A percentile compares a stretch with the other conserved stretches of the same genome.
phyloP scores from a whole-genome alignment of 2,329 filamentous ascomycete species.

The Aspergillus japonicus region DNA sequence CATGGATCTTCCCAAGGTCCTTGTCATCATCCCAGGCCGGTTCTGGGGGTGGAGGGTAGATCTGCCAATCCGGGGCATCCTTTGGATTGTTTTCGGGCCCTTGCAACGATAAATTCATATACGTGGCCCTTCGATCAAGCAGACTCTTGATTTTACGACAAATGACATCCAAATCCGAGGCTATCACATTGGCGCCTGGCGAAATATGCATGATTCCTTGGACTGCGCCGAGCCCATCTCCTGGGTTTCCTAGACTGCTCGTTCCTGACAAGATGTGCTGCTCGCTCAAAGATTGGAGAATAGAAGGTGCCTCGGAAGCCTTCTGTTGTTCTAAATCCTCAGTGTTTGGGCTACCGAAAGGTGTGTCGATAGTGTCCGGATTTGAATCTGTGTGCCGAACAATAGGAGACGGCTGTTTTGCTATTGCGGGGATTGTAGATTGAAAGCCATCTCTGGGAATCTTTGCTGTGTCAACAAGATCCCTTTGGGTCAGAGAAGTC shows the following conservation, averaged over 20 bases:
- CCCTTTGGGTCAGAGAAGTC: neutral
- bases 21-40: constrained; percentile 77
- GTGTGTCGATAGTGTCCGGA: neutral
- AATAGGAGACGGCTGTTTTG: neutral
- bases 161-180: constrained; percentile 78
- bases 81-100: constrained; percentile 81
- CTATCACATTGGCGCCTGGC: constrained; percentile 74
- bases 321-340: neutral
- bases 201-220: constrained; percentile 63
- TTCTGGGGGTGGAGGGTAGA: constrained; percentile 89
- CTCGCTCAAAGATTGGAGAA: neutral
- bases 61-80: constrained; percentile 76
- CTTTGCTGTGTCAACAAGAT: neutral
- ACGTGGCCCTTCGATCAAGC: constrained; percentile 83
- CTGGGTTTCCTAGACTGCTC: constrained; percentile 32
- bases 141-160: constrained; percentile 88
- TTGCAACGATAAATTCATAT: constrained; percentile 82
- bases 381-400: neutral
- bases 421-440: neutral
- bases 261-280: neutral
- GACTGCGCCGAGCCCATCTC: constrained; percentile 61
- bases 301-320: neutral
- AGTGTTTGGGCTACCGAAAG: neutral
- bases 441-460: neutral
- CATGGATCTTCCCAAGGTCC: constrained; percentile 35